These are phyloP conservation scores for Xylaria sp. DNA, from an alignment of 2,329 filamentous ascomycete genomes.

Conservation along the genomic window DNA sequence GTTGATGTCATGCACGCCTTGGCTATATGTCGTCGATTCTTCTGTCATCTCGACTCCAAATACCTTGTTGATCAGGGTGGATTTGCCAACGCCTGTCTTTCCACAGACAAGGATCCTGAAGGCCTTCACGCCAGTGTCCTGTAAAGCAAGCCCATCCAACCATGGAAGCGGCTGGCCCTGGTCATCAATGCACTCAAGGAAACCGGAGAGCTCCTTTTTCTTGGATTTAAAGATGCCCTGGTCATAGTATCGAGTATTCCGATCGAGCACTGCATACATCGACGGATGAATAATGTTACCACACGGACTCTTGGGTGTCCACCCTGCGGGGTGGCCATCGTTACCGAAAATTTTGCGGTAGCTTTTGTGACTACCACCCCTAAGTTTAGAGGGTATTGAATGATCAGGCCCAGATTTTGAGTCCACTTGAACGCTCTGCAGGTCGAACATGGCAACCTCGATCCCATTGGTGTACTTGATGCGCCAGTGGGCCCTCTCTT, in stretches of 20 bases:
- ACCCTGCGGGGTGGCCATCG: slow-evolving; percentile 1
- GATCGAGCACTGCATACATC: slow-evolving; percentile 9
- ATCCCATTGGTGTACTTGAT: slow-evolving; percentile 18
- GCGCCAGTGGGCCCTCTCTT: slow-evolving; percentile 18
- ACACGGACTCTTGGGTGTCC: background rate
- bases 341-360: slow-evolving; percentile 10
- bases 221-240: slow-evolving; percentile 18
- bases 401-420: slow-evolving; percentile 9
- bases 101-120: slow-evolving; percentile 22
- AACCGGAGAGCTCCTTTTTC: slow-evolving; percentile 9
- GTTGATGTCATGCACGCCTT: slow-evolving; percentile 24
- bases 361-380: background rate
- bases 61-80: slow-evolving; percentile 22
- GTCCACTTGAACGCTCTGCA: slow-evolving; percentile 19
- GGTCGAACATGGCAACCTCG: slow-evolving; percentile 14
- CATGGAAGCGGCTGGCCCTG: slow-evolving; percentile 13
- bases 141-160: slow-evolving; percentile 14
- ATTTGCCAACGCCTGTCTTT: slow-evolving; percentile 22
- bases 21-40: slow-evolving; percentile 17
- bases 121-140: slow-evolving; percentile 13
- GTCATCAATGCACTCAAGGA: slow-evolving; percentile 19
- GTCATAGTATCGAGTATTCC: slow-evolving; percentile 18
- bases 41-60: slow-evolving; percentile 25
- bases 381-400: slow-evolving; percentile 2
- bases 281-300: slow-evolving; percentile 22